A percentile compares a stretch with the other conserved stretches of the same genome.
phyloP scores from a whole-genome alignment of 2,329 filamentous ascomycete species.

The Magnaporthiopsis incrustans region DNA sequence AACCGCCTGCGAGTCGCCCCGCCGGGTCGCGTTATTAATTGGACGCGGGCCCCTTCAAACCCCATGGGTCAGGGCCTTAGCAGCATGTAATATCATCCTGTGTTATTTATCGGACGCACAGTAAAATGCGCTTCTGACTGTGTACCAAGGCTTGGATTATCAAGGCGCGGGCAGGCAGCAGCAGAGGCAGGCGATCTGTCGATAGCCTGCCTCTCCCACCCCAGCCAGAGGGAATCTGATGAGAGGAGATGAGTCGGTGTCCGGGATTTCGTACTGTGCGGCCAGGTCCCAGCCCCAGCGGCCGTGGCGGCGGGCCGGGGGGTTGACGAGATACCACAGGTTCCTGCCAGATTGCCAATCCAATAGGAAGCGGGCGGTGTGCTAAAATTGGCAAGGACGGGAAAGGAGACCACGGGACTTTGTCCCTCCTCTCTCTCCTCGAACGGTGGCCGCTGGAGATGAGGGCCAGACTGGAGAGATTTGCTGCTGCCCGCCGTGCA shows the following conservation, averaged over 20 bases:
- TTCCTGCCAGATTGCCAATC: neutral
- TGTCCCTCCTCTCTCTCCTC: neutral
- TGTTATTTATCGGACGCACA: neutral
- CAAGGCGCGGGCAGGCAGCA: too few species aligned
- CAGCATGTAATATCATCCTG: neutral
- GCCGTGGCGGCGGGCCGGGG: too few species aligned
- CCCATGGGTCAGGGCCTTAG: neutral
- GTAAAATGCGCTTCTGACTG: neutral
- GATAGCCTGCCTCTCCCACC: neutral
- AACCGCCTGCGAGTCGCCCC: neutral
- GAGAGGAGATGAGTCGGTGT: neutral
- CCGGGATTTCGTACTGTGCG: neutral
- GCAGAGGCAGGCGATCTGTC: neutral
- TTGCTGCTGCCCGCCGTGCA: neutral
- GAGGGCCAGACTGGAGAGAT: neutral
- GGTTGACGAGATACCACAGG: neutral
- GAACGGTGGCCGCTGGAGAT: neutral
- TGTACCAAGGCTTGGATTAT: neutral
- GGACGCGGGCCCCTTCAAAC: neutral
- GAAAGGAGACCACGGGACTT: neutral
- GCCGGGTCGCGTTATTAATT: neutral
- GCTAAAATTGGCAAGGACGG: neutral
- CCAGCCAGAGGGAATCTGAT: neutral
- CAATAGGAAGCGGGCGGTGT: neutral
- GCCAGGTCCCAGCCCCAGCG: neutral